Evolutionary conservation across 305 asterid genomes (phyloP), one percentile per base, ranked within the genome.

Genomic region (Rubia balearica): DNA sequence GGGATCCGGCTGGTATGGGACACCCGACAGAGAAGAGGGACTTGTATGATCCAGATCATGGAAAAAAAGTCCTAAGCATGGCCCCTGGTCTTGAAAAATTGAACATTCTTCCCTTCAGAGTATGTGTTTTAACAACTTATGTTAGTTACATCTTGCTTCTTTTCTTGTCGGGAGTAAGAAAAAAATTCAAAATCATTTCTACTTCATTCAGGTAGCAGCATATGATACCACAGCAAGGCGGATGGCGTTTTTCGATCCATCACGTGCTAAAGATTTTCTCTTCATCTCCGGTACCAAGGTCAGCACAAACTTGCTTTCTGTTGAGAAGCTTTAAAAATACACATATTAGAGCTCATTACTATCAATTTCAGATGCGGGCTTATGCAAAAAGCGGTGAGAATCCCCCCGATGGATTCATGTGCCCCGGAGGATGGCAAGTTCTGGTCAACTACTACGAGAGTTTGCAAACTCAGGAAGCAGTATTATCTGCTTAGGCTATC

Each of bases 1-100:
- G 96, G 33, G 96, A 90, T 73, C 96, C 95, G 42, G 95, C 96
- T 36, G 96, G 96, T 30, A 90, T 90, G 91, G 89, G 90, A 48
- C 96, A 90, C 74, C 95, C 97, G 5, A 87, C 87, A 13, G 93
- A 88, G 81, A 87, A 87, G 74, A 82, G 97, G 81, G 97, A 88
- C 75, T 80, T 90, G 72, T 90, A 90, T 40, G 90, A 90, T 77
- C 93, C 97, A 3, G 97, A 90, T 81, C 96, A 90, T 33, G 97
- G 97, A 61, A 90, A 88, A 86, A 90, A 87, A 82, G 93, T 87
- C 51, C 83, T 88, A 14, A 87, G 93, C 84, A 88, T 88, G 97
- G 96, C 96, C 40, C 97, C 89, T 42, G 97, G 97, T 56, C 88
- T 90, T 36, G 92, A 88, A 76, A 88, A 86, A 79, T 67, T 90